Conservation (phyloP, 768 basidiomycete species). For the Coprinopsis marcescibilis region DNA sequence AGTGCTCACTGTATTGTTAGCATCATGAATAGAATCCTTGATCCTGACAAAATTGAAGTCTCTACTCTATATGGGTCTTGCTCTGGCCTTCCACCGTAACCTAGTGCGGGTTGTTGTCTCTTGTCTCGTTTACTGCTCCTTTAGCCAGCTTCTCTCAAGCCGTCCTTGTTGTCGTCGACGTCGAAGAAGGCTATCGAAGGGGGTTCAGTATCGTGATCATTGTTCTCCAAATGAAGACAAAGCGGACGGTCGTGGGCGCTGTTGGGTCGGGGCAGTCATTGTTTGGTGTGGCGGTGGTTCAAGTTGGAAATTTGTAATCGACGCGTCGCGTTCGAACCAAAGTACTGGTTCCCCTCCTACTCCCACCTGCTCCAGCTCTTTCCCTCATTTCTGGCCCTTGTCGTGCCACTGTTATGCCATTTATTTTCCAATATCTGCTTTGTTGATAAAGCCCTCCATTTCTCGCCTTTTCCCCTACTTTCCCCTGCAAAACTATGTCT, state of each 20-base stretch:
- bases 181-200: no score
- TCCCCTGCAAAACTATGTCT: constrained; percentile 44
- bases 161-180: no score
- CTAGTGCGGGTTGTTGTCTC: no score
- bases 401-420: background rate
- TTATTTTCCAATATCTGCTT: background rate
- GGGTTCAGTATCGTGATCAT: no score
- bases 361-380: background rate
- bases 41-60: no score
- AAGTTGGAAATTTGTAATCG: constrained; percentile 8
- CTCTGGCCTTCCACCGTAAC: no score
- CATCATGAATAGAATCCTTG: no score
- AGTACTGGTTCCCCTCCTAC: constrained; percentile 1
- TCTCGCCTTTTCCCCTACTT: background rate
- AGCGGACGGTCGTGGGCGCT: background rate
- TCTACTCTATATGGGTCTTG: no score
- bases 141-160: no score
- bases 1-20: no score
- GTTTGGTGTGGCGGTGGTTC: background rate
- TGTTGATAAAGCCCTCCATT: background rate
- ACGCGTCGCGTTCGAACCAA: constrained; percentile 10
- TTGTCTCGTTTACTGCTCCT: no score
- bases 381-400: constrained; percentile 2
- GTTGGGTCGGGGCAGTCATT: background rate
- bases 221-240: no score